Percentiles rank a stretch among this genome's conserved stretches.
Evolutionary conservation across 768 basidiomycete species (phyloP).

Genomic region (Holtermannia corniformis): DNA sequence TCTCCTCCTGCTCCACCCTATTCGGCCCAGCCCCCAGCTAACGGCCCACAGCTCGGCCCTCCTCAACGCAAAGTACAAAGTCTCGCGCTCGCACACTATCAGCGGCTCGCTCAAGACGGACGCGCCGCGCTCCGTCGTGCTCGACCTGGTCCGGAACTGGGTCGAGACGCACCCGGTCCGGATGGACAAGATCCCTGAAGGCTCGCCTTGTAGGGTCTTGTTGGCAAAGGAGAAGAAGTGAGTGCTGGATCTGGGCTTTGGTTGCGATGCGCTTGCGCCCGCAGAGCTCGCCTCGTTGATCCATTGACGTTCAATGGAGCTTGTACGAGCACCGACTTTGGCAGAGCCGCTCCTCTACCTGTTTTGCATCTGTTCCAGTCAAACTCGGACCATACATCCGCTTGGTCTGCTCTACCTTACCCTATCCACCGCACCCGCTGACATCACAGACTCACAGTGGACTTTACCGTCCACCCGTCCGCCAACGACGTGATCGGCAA

Average conservation of each 20-base stretch:
- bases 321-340: no score
- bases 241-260: conserved; percentile 35
- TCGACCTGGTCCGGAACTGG: conserved; percentile 79
- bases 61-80: conserved; percentile 68
- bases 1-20: no score
- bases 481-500: conserved; percentile 36
- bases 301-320: background rate
- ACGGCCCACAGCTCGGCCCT: conserved; percentile 70
- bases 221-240: conserved; percentile 63
- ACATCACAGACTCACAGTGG: conserved; percentile 45
- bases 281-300: background rate
- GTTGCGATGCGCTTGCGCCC: no score
- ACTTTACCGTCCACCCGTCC: conserved; percentile 66
- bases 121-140: conserved; percentile 59
- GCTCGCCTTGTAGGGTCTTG: conserved; percentile 60
- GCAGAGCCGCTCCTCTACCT: background rate
- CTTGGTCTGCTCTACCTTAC: background rate
- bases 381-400: conserved; percentile 1
- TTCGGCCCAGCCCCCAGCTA: no score
- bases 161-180: conserved; percentile 72
- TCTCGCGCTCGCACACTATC: conserved; percentile 84
- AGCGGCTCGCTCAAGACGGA: conserved; percentile 86
- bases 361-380: background rate
- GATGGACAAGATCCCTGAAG: conserved; percentile 67
- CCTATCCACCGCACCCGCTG: background rate